Evolutionary conservation across 1,284 basidiomycete species (phyloP).

Genomic region (Cryptococcus wingfieldii): DNA sequence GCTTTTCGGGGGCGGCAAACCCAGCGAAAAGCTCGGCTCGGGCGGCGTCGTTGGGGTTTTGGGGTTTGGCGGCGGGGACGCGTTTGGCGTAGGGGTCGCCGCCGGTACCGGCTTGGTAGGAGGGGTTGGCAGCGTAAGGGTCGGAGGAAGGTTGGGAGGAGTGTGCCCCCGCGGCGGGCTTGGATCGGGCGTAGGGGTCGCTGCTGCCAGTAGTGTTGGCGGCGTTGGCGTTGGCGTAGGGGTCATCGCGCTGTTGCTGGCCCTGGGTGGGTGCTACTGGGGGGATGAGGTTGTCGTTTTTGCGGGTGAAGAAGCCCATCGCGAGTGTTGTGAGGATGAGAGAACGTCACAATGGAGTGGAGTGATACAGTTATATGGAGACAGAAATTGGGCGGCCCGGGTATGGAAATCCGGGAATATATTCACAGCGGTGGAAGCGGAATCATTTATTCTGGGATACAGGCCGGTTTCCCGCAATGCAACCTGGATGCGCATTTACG

Average conservation of each 20-base stretch:
- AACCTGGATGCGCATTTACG: no score
- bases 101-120: constrained; percentile 13
- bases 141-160: constrained; percentile 25
- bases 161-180: constrained; percentile 6
- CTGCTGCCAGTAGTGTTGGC: constrained; percentile 7
- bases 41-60: constrained; percentile 54
- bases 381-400: background rate
- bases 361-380: background rate
- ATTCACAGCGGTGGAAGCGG: no score
- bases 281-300: constrained; percentile 66
- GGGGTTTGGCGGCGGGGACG: constrained; percentile 2
- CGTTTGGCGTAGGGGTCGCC: constrained; percentile 50
- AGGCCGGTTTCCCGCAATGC: no score
- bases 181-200: constrained; percentile 28
- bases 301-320: constrained; percentile 72
- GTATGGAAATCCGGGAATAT: background rate
- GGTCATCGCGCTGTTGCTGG: constrained; percentile 36
- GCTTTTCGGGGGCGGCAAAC: constrained; percentile 46
- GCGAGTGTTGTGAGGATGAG: constrained; percentile 13
- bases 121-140: constrained; percentile 23
- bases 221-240: constrained; percentile 26
- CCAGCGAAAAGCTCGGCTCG: constrained; percentile 57
- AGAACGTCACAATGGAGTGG: background rate
- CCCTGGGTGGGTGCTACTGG: constrained; percentile 40
- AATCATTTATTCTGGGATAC: no score